phyloP scores from a whole-genome alignment of 306 rosid species.

The Begonia peltatifolia region DNA sequence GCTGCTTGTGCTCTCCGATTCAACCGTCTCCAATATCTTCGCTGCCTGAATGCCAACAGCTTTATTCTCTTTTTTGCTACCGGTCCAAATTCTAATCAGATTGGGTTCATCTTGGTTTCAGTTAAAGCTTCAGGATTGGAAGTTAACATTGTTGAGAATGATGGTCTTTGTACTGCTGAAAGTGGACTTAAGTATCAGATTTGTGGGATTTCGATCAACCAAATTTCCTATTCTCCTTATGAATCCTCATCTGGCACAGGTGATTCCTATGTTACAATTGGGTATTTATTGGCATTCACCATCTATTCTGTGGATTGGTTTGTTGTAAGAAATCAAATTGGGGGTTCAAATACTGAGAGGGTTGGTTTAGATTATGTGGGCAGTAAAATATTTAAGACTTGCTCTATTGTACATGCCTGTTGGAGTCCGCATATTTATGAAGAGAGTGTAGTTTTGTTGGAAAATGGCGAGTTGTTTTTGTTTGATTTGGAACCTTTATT shows the following conservation, averaged over 20 bases:
- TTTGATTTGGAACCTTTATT: constrained; percentile 39
- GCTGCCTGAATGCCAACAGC: constrained; percentile 11
- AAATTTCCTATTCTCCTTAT: constrained; percentile 6
- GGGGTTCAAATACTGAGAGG: constrained; percentile 9
- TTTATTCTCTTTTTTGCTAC: constrained; percentile 38
- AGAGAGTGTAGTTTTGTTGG: constrained; percentile 41
- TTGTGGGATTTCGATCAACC: constrained; percentile 25
- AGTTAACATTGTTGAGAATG: constrained; percentile 6
- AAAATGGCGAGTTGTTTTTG: constrained; percentile 42
- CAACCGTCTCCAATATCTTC: constrained; percentile 36
- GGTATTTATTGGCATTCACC: constrained; percentile 37
- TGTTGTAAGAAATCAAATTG: constrained; percentile 8
- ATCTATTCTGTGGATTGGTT: constrained; percentile 51
- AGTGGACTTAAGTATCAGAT: constrained; percentile 19
- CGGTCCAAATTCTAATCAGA: constrained; percentile 31
- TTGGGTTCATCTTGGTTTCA: constrained; percentile 28
- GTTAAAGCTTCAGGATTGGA: constrained; percentile 9
- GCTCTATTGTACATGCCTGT: constrained; percentile 38
- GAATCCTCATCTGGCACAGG: background rate
- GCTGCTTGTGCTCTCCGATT: constrained; percentile 10
- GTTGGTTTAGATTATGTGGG: constrained; percentile 24
- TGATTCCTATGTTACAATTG: constrained; percentile 18
- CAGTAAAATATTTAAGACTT: constrained; percentile 30
- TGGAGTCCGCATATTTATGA: constrained; percentile 52
- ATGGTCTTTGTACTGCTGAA: constrained; percentile 12